These are phyloP conservation scores for Suhomyces bolitotheri DNA, from an alignment of 1,139 yeast species.

Conservation along the genomic window DNA sequence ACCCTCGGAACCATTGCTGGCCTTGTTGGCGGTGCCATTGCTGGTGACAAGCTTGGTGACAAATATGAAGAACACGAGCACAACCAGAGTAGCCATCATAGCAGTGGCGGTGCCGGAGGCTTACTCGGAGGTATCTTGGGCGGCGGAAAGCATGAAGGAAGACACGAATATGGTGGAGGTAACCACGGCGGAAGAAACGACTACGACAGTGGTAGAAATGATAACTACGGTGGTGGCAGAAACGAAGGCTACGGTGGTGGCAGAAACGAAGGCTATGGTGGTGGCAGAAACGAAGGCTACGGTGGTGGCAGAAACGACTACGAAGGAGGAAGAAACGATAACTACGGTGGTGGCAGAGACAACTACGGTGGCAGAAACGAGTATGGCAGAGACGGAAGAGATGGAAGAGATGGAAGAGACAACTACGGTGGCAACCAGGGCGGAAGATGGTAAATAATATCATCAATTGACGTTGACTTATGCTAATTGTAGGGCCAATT, in stretches of 20 bases:
- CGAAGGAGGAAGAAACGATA: slow-evolving; percentile 13
- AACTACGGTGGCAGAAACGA: slow-evolving; percentile 12
- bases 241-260: slow-evolving; percentile 14
- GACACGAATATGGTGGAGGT: slow-evolving; percentile 15
- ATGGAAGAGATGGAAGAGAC: too few relatives aligned
- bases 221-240: slow-evolving; percentile 14
- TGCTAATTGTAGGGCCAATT: background rate
- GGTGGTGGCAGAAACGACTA: slow-evolving; percentile 15
- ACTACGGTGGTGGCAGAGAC: slow-evolving; percentile 15
- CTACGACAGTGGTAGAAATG: slow-evolving; percentile 16
- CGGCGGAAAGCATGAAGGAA: slow-evolving; percentile 14
- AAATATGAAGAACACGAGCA: slow-evolving; percentile 20
- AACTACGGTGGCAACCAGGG: slow-evolving; percentile 14
- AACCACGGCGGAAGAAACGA: slow-evolving; percentile 13
- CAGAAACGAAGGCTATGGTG: slow-evolving; percentile 15
- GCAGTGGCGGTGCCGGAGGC: slow-evolving; percentile 13
- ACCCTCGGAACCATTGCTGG: slow-evolving; percentile 57
- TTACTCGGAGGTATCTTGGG: slow-evolving; percentile 16
- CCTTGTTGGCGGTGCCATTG: slow-evolving; percentile 61
- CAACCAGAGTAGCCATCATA: slow-evolving; percentile 15
- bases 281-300: slow-evolving; percentile 11
- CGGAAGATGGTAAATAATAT: slow-evolving; percentile 8
- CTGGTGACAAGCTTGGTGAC: slow-evolving; percentile 57
- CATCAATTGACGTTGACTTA: slow-evolving; percentile 2
- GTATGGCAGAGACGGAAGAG: slow-evolving; percentile 8